These are phyloP conservation scores for Pezicula neosporulosa DNA, from an alignment of 2,329 filamentous ascomycete species.

Conservation along the genomic window DNA sequence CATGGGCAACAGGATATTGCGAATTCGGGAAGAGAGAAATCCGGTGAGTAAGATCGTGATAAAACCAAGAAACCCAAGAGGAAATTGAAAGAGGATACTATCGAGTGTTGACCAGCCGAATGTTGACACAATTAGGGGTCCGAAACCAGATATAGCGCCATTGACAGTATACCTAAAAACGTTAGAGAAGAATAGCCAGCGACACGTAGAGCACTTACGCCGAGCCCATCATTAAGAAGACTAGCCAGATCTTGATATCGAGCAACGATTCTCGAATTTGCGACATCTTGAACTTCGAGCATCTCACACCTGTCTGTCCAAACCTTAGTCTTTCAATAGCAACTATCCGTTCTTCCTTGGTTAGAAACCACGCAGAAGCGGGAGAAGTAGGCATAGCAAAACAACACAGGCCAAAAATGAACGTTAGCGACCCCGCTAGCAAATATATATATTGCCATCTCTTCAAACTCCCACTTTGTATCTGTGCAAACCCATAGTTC, in stretches of 20 bases:
- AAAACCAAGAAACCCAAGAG: constrained; percentile 66
- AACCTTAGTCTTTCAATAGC: constrained; percentile 60
- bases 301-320: constrained; percentile 61
- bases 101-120: constrained; percentile 64
- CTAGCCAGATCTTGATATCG: constrained; percentile 61
- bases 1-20: constrained; percentile 62
- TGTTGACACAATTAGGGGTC: constrained; percentile 67
- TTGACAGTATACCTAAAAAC: constrained; percentile 59
- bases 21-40: constrained; percentile 55
- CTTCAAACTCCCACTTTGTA: constrained; percentile 47
- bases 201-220: constrained; percentile 35
- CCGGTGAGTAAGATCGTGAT: constrained; percentile 64
- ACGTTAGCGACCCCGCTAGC: constrained; percentile 59
- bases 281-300: constrained; percentile 53
- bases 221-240: constrained; percentile 65
- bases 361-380: constrained; percentile 66
- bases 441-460: constrained; percentile 72
- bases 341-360: constrained; percentile 56
- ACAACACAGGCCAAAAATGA: constrained; percentile 62
- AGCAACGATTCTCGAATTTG: constrained; percentile 56
- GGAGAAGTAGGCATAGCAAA: constrained; percentile 65
- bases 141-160: constrained; percentile 67
- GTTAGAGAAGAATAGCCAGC: not conserved
- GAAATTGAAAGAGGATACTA: constrained; percentile 72
- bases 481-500: constrained; percentile 67